Conservation (phyloP, 495 filamentous ascomycete genomes). For the Staphylotrichum tortipilum region DNA sequence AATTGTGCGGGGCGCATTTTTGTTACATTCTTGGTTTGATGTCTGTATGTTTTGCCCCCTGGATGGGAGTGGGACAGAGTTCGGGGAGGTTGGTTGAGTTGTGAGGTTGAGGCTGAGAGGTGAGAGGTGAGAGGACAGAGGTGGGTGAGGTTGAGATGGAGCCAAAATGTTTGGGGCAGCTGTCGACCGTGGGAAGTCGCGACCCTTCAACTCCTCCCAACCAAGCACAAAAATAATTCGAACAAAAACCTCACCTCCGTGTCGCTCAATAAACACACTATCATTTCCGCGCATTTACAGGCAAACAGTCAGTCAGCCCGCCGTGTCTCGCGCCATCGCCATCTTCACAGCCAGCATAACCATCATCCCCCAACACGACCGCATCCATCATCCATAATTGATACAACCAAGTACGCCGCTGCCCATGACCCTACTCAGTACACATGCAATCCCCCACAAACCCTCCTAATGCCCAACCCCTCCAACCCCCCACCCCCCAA, state of each 20-base stretch:
- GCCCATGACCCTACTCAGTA: background rate
- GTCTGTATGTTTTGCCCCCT: background rate
- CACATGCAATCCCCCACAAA: background rate
- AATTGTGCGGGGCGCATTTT: conserved; percentile 2
- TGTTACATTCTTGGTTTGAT: background rate
- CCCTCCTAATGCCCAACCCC: conserved; percentile 58
- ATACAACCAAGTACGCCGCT: conserved; percentile 5
- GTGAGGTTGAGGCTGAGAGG: too few relatives aligned
- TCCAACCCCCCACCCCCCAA: conserved; percentile 65
- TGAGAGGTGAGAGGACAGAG: too few relatives aligned
- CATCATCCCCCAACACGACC: background rate
- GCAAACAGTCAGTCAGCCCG: background rate
- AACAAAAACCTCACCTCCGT: too few relatives aligned
- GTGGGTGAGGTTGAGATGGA: too few relatives aligned
- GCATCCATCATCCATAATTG: background rate
- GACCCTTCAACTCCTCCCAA: too few relatives aligned
- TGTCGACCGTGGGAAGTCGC: too few relatives aligned
- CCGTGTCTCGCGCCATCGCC: background rate
- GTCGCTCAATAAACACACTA: too few relatives aligned
- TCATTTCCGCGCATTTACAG: too few relatives aligned
- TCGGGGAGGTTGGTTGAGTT: background rate
- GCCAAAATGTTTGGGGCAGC: too few relatives aligned
- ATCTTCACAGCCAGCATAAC: too few relatives aligned
- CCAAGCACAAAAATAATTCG: too few relatives aligned
- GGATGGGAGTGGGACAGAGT: background rate